Conservation (phyloP, 768 basidiomycete species). For the Boletus subparvulus region DNA sequence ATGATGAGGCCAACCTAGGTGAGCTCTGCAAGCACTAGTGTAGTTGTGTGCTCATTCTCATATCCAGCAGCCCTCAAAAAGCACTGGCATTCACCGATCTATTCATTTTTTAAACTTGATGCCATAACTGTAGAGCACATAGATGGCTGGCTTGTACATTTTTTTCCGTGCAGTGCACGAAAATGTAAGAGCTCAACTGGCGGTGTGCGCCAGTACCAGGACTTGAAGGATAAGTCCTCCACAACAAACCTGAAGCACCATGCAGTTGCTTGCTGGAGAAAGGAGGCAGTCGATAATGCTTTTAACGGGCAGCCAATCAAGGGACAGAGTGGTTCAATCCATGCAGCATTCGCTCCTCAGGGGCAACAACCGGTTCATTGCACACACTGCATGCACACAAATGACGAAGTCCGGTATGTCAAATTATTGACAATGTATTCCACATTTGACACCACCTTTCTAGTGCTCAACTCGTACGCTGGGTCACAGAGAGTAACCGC, state of each 20-base stretch:
- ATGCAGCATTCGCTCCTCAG: not conserved
- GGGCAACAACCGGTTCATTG: not conserved
- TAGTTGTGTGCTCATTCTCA: too few relatives aligned
- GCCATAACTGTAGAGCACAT: not conserved
- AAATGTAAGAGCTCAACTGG: not conserved
- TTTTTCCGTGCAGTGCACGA: not conserved
- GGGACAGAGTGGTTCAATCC: not conserved
- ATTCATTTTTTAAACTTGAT: not conserved
- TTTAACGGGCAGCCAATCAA: too few relatives aligned
- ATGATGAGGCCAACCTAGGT: too few relatives aligned
- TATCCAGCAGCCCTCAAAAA: not conserved
- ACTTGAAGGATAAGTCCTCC: too few relatives aligned
- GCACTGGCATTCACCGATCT: not conserved
- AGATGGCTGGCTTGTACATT: not conserved
- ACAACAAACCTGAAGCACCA: too few relatives aligned
- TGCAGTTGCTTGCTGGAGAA: too few relatives aligned
- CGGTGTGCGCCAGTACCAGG: not conserved
- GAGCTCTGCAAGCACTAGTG: too few relatives aligned
- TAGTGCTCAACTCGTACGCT: not conserved
- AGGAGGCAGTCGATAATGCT: too few relatives aligned
- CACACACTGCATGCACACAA: not conserved
- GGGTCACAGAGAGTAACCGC: constrained; percentile 2
- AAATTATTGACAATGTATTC: too few relatives aligned
- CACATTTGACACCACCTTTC: too few relatives aligned
- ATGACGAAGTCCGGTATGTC: not conserved